Evolutionary conservation across 768 basidiomycete species (phyloP).

Genomic region (Termitomyces sp.): DNA sequence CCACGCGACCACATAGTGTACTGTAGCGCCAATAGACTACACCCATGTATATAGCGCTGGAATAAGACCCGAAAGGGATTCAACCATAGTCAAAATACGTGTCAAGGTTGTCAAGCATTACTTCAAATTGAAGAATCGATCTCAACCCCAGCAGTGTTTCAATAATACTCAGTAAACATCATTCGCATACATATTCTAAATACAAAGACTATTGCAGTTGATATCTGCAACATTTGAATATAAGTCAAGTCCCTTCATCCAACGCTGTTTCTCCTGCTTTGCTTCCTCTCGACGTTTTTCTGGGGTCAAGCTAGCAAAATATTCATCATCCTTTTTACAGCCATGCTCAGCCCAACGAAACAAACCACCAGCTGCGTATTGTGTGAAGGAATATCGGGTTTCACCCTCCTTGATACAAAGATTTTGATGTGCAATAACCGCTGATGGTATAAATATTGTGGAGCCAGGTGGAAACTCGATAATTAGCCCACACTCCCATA

Average conservation of each 20-base stretch:
- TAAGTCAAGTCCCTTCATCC: neutral
- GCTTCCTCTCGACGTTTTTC: neutral
- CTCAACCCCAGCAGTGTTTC: too few relatives aligned
- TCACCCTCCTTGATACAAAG: neutral
- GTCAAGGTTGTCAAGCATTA: too few relatives aligned
- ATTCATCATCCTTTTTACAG: neutral
- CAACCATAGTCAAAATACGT: too few relatives aligned
- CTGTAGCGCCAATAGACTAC: neutral
- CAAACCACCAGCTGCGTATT: neutral
- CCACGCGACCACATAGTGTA: neutral
- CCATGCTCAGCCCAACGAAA: neutral
- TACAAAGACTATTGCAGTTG: too few relatives aligned
- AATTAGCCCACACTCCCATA: neutral
- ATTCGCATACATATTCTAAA: too few relatives aligned
- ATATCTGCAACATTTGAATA: neutral
- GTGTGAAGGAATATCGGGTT: neutral
- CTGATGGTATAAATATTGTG: neutral
- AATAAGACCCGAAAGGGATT: too few relatives aligned
- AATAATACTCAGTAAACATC: too few relatives aligned
- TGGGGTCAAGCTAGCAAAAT: neutral
- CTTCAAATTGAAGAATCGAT: too few relatives aligned
- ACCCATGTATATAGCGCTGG: neutral
- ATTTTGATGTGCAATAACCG: neutral
- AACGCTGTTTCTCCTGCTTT: neutral
- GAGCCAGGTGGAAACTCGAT: neutral